These are phyloP conservation scores for Hevea brasiliensis DNA, from an alignment of 345 rosid genomes.

Conservation along the genomic window DNA sequence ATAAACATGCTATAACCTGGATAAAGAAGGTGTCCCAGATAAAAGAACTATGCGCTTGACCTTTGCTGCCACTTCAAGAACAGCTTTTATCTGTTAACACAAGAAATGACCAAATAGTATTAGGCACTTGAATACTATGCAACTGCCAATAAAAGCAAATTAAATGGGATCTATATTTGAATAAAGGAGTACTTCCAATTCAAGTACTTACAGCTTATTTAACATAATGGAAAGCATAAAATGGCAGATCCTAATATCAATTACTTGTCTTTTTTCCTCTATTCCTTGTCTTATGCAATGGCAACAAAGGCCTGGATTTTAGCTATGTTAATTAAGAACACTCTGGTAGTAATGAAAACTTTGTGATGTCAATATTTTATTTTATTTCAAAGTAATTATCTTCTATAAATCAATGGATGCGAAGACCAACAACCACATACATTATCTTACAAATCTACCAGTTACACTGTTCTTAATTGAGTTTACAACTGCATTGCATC, in stretches of 20 bases:
- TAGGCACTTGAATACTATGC: not conserved
- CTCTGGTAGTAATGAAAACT: not conserved
- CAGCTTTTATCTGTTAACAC: conserved; percentile 60
- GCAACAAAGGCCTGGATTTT: not conserved
- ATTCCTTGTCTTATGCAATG: not conserved
- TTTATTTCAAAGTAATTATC: not conserved
- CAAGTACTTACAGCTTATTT: not conserved
- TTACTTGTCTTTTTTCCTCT: not conserved
- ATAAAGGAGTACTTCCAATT: not conserved
- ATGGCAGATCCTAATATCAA: too few relatives aligned
- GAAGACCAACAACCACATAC: not conserved
- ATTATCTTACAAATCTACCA: not conserved
- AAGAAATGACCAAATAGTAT: conserved; percentile 6
- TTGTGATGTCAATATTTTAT: too few relatives aligned
- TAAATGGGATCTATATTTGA: not conserved
- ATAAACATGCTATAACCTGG: conserved; percentile 65
- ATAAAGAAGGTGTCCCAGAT: conserved; percentile 96
- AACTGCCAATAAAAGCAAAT: not conserved
- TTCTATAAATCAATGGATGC: not conserved
- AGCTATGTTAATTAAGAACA: not conserved
- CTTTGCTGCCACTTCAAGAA: conserved; percentile 78
- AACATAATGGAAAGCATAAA: too few relatives aligned
- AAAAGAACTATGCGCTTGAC: conserved; percentile 71
- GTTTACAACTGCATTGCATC: not conserved
- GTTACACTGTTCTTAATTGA: not conserved